Evolutionary conservation across 2,329 filamentous ascomycete genomes (phyloP), one percentile per base, ranked within the genome.

Genomic region (Juglanconis oblonga): DNA sequence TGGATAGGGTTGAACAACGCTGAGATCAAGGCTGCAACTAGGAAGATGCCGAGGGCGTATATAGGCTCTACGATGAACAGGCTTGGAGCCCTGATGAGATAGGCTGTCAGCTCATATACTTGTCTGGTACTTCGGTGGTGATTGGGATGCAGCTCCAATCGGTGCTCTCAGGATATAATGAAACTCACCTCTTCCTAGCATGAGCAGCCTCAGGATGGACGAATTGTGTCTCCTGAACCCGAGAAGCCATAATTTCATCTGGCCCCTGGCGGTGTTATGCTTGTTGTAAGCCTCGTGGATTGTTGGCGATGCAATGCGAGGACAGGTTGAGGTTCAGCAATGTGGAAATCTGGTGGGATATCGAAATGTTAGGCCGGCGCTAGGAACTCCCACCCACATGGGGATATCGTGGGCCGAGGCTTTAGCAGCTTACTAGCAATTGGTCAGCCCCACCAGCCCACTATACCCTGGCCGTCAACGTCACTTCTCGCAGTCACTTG

Each of bases 1-100:
- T 97, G 93, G 65, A 99, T 97, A 0, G 95, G 95, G 2, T 92
- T 88, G 72, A 88, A 94, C 36, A 89, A 70, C 10, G 94, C 95
- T 6, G 94, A 90, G 29, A 94, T 68, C 17, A 89, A 66, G 70
- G 92, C 92, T 65, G 89, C 87, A 35, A 80, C 78, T 50, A 96
- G 78, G 72, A 96, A 95, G 64, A 91, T 75, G 70, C 90, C 95
- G 72, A 97, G 96, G 11, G 89, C 89, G 51, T 85, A 81, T 66
- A 91, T 89, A 58, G 91, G 85, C 66, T 89, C 81, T 62, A 95
- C 79, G 64, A 82, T 82, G 71, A 87, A 90, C 55, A 81, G 79
- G 60, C 80, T 84, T 58, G 77, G 79, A 65, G 72, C 70, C 67
- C 79, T 82, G 58, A 63, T 54, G 49, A 31, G 11, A 32, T 44